Base-by-base conservation (phyloP, 2,329 filamentous ascomycete genomes). In the Lasiodiplodia citricola region DNA sequence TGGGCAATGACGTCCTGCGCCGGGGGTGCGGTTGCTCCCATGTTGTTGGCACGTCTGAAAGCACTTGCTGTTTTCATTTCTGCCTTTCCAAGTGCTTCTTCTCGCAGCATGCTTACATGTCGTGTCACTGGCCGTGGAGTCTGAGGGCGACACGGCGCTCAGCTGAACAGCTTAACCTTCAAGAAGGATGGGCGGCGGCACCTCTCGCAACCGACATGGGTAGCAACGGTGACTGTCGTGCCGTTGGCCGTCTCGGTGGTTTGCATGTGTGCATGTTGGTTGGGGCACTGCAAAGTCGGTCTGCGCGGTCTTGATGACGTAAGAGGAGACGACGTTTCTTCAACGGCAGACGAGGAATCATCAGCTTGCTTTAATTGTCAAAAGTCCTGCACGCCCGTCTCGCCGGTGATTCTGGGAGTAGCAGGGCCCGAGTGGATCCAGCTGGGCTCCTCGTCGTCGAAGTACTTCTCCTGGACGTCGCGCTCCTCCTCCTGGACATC, bases 381-480 rank as follows among this genome's bases (percentile, higher is more conserved):
- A 69, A 81, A 85, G 70, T 85, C 83, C 67, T 84, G 83, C 60
- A 85, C 77, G 13, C 83, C 83, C 35, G 83, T 85, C 75, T 85
- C 81, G 1, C 83, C 83, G 10, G 70, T 77, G 73, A 76, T 82
- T 70, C 77, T 76, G 68, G 75, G 76, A 52, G 70, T 44, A 56
- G 64, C 44, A 52, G 66, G 28, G 7, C 76, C 75, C 68, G 83
- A 76, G 7, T 80, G 81, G 37, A 86, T 83, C 87, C 90, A 93
- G 58, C 85, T 84, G 0, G 91, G 90, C 73, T 92, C 90, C 82
- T 97, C 91, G 6, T 89, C 88, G 25, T 94, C 92, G 75, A 96
- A 94, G 83, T 92, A 97, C 23, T 85, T 85, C 47, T 97, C 92
- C 78, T 95, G 86, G 16, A 83, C 83, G 65, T 91, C 89, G n/a